Percentiles rank a stretch among this genome's conserved stretches.
phyloP scores from a whole-genome alignment of 2,329 filamentous ascomycete genomes.

The Fusarium guadeloupense region DNA sequence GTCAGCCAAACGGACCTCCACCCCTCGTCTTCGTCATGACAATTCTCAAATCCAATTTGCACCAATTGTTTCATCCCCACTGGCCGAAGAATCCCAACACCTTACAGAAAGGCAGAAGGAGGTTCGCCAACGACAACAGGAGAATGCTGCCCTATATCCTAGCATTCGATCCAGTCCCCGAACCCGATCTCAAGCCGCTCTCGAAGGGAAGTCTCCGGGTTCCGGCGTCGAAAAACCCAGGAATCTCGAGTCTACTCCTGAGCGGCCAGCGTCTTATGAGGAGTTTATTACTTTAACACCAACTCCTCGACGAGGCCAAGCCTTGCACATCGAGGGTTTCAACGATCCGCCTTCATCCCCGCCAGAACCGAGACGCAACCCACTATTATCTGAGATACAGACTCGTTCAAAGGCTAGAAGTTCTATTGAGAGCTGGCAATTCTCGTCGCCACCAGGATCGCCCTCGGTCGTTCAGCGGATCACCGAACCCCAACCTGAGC shows the following conservation, averaged over 20 bases:
- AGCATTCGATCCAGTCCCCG: constrained; percentile 67
- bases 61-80: constrained; percentile 66
- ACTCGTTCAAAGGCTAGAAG: constrained; percentile 54
- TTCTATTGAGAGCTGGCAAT: constrained; percentile 57
- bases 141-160: constrained; percentile 73
- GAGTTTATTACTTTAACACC: constrained; percentile 68
- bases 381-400: constrained; percentile 61
- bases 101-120: constrained; percentile 84
- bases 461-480: constrained; percentile 51
- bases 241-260: constrained; percentile 57
- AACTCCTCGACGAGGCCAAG: constrained; percentile 66
- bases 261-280: constrained; percentile 55
- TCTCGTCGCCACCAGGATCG: constrained; percentile 67
- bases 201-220: constrained; percentile 22
- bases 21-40: constrained; percentile 74
- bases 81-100: constrained; percentile 71
- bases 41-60: constrained; percentile 85
- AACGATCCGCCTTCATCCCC: constrained; percentile 68
- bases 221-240: constrained; percentile 21
- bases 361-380: constrained; percentile 62
- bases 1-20: constrained; percentile 46
- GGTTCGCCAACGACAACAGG: constrained; percentile 75
- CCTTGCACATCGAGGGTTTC: constrained; percentile 59
- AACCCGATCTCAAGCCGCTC: constrained; percentile 36
- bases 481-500: constrained; percentile 7